Evolutionary conservation across 176 grass and related monocot genomes (phyloP).

Genomic region (Pharus latifolius): DNA sequence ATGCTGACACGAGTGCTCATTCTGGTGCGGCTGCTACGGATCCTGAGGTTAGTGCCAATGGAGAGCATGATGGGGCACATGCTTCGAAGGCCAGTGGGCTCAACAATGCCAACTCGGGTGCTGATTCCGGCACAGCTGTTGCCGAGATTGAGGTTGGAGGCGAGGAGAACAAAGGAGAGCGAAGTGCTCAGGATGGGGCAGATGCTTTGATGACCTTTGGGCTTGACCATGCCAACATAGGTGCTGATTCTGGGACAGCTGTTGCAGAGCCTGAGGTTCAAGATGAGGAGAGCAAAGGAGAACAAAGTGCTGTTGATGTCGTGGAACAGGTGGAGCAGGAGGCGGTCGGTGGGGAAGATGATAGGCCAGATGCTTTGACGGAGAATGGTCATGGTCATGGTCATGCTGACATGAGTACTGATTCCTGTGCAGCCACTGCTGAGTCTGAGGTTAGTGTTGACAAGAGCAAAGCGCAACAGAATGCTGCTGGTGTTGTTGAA

Average conservation of each 20-base stretch:
- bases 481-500: background rate
- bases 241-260: background rate
- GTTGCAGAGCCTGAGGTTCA: background rate
- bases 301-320: background rate
- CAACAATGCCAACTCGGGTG: no score
- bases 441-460: background rate
- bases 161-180: no score
- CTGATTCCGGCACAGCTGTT: no score
- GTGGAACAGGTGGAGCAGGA: background rate
- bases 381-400: background rate
- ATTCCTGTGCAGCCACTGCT: background rate
- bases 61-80: no score
- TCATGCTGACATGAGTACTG: background rate
- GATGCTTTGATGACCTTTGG: background rate
- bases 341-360: no score
- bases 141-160: no score
- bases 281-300: background rate
- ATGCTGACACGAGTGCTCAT: background rate
- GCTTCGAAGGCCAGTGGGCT: no score
- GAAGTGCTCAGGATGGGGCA: background rate
- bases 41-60: background rate
- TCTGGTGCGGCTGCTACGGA: background rate
- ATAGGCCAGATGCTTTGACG: background rate
- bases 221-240: background rate
- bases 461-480: background rate